These are phyloP conservation scores for Lachancea quebecensis DNA, from an alignment of 805 yeast species.

Conservation along the genomic window DNA sequence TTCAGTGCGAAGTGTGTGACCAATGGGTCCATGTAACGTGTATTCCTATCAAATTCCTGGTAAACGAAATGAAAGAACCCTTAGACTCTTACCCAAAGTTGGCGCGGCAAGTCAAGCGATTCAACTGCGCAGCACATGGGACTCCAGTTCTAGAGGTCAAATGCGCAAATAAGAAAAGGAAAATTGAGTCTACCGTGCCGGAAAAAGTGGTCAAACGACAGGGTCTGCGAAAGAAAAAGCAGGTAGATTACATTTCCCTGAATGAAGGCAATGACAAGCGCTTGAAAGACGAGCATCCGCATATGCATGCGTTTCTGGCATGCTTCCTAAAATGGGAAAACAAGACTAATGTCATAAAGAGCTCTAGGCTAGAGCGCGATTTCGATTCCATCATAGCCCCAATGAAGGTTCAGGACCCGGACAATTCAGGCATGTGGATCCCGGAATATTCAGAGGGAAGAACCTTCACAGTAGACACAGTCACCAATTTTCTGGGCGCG, in stretches of 20 bases:
- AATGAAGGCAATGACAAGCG: constrained; percentile 60
- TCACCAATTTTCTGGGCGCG: constrained; percentile 46
- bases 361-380: constrained; percentile 12
- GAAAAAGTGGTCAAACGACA: constrained; percentile 34
- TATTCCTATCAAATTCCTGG: constrained; percentile 11
- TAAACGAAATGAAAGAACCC: constrained; percentile 2
- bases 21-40: constrained; percentile 20
- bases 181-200: neutral
- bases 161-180: neutral
- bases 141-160: constrained; percentile 4
- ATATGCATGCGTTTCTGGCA: constrained; percentile 31
- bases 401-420: constrained; percentile 17
- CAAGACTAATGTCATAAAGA: constrained; percentile 11
- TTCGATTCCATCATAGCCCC: constrained; percentile 18
- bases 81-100: constrained; percentile 1
- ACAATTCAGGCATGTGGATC: constrained; percentile 17
- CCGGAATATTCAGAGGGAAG: constrained; percentile 12
- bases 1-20: constrained; percentile 18
- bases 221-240: constrained; percentile 47
- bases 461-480: constrained; percentile 24
- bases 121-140: constrained; percentile 13
- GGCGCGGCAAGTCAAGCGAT: constrained; percentile 10
- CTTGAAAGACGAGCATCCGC: constrained; percentile 53
- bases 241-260: constrained; percentile 71
- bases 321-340: constrained; percentile 19